phyloP scores from a whole-genome alignment of 1,139 yeast genomes.

The Yamadazyma pseudoaaseri region DNA sequence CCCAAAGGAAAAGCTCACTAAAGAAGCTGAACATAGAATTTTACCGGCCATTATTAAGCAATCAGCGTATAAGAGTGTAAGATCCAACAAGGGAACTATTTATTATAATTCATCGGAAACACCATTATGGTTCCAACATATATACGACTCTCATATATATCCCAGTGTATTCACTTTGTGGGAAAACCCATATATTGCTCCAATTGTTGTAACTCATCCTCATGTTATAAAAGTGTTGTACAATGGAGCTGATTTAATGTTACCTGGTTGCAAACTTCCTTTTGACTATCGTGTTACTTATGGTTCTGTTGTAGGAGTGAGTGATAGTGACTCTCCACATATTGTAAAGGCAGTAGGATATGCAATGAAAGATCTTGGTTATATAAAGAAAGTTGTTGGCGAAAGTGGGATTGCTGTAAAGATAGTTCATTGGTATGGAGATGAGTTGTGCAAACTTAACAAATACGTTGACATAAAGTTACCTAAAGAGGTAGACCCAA shows the following conservation, averaged over 20 bases:
- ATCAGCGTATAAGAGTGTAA: constrained; percentile 59
- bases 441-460: constrained; percentile 49
- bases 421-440: constrained; percentile 54
- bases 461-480: constrained; percentile 43
- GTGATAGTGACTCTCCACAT: constrained; percentile 56
- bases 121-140: constrained; percentile 69
- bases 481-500: constrained; percentile 30
- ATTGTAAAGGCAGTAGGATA: constrained; percentile 77
- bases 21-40: constrained; percentile 46
- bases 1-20: constrained; percentile 42
- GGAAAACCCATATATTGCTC: constrained; percentile 65
- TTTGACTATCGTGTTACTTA: constrained; percentile 48
- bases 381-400: constrained; percentile 47
- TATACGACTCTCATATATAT: constrained; percentile 50
- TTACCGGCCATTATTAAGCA: constrained; percentile 65
- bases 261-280: constrained; percentile 86
- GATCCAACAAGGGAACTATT: constrained; percentile 58
- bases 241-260: constrained; percentile 88
- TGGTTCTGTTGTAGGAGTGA: constrained; percentile 72
- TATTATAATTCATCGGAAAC: constrained; percentile 62
- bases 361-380: constrained; percentile 52
- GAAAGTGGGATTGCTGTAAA: constrained; percentile 68
- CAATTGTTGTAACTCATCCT: constrained; percentile 68
- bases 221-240: constrained; percentile 60
- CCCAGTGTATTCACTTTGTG: constrained; percentile 79